Percentiles rank a stretch among this genome's conserved stretches.
Evolutionary conservation across 2,329 filamentous ascomycete species (phyloP).

Genomic region (Epichloe coenophiala): DNA sequence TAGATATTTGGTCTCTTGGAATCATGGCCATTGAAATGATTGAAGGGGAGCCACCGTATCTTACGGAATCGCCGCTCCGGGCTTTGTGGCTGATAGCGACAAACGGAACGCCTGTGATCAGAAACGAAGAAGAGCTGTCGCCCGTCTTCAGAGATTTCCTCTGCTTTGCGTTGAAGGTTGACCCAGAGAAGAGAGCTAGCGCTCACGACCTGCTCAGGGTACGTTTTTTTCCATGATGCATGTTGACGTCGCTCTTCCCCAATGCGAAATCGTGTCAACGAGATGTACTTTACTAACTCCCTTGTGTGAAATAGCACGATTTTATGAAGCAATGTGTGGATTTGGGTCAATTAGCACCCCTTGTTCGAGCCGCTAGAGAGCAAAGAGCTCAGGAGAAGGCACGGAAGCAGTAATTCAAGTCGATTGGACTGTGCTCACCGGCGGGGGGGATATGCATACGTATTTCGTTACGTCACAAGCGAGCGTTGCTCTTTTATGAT

Average conservation of each 20-base stretch:
- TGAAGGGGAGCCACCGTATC: constrained; percentile 90
- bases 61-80: constrained; percentile 86
- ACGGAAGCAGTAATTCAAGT: constrained; percentile 34
- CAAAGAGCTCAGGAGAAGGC: constrained; percentile 77
- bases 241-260: not conserved
- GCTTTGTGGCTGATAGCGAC: constrained; percentile 94
- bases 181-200: constrained; percentile 91
- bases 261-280: no score
- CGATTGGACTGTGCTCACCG: not conserved
- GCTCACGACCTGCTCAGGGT: constrained; percentile 89
- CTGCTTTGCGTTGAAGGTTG: constrained; percentile 85
- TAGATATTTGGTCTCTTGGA: constrained; percentile 95
- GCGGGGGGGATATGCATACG: constrained; percentile 1
- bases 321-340: constrained; percentile 70
- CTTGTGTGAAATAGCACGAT: constrained; percentile 43
- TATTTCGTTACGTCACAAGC: constrained; percentile 3
- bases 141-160: constrained; percentile 82
- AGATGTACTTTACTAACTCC: not conserved
- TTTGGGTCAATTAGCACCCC: constrained; percentile 63
- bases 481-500: constrained; percentile 4
- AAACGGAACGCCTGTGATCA: constrained; percentile 88
- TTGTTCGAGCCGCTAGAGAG: constrained; percentile 74
- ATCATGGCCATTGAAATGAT: constrained; percentile 99
- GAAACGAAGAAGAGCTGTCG: constrained; percentile 75
- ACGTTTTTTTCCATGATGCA: constrained; percentile 23